phyloP scores from a whole-genome alignment of 2,329 filamentous ascomycete genomes.

The Fusarium caatingaense region DNA sequence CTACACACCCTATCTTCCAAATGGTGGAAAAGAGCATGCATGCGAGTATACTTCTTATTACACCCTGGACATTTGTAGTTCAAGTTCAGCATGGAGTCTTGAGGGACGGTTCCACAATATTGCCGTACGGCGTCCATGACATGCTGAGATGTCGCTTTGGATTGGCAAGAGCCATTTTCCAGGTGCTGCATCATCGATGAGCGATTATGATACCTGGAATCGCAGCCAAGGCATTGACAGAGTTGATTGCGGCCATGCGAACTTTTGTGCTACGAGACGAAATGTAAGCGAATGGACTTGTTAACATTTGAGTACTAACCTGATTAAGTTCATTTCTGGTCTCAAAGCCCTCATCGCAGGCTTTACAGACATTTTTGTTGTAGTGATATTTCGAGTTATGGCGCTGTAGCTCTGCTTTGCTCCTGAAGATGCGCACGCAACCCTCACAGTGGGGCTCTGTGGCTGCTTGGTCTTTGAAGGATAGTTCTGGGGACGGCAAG shows the following conservation, averaged over 20 bases:
- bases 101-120: not conserved
- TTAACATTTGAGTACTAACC: too few species aligned
- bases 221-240: too few species aligned
- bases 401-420: too few species aligned
- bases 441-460: too few species aligned
- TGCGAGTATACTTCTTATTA: rapidly evolving
- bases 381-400: not conserved
- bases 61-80: not conserved
- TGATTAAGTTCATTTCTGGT: too few species aligned
- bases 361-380: not conserved
- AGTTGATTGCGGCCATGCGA: too few species aligned
- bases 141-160: rapidly evolving
- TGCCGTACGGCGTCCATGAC: rapidly evolving
- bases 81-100: not conserved
- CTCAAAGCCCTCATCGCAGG: not conserved
- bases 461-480: too few species aligned
- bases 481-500: too few species aligned
- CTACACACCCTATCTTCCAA: not conserved
- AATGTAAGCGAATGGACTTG: too few species aligned
- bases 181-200: not conserved
- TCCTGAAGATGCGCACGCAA: too few species aligned
- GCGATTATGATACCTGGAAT: rapidly evolving
- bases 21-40: not conserved
- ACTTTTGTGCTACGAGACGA: not conserved
- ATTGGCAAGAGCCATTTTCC: not conserved